phyloP scores from a whole-genome alignment of 2,329 filamentous ascomycete species.

The Colletotrichum tropicicola region DNA sequence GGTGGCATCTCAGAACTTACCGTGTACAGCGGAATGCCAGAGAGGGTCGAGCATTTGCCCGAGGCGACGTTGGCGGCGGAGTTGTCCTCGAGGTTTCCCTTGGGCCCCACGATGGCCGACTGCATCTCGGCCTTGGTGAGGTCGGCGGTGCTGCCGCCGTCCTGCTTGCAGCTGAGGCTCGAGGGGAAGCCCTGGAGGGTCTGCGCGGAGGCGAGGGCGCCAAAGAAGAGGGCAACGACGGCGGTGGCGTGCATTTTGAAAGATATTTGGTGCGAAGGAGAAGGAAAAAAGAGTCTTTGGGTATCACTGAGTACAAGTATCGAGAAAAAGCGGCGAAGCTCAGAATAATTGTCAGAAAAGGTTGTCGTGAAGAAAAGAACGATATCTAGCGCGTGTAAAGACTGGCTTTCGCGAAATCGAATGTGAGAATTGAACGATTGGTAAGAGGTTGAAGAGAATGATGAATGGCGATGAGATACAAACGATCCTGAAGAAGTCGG shows the following conservation, averaged over 20 bases:
- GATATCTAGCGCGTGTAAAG: background rate
- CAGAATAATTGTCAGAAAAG: background rate
- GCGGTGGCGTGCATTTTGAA: slow-evolving; percentile 2
- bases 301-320: background rate
- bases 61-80: slow-evolving; percentile 10
- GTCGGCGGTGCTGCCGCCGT: background rate
- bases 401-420: background rate
- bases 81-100: background rate
- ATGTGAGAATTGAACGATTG: background rate
- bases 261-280: background rate
- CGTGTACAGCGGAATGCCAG: slow-evolving; percentile 1
- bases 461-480: background rate
- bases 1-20: background rate
- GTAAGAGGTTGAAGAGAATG: background rate
- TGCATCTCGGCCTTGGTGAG: slow-evolving; percentile 2
- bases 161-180: background rate
- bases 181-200: slow-evolving; percentile 4
- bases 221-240: background rate
- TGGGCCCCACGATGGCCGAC: slow-evolving; percentile 3
- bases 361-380: background rate
- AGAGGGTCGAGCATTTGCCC: background rate
- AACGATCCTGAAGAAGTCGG: background rate
- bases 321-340: background rate
- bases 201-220: slow-evolving; percentile 1
- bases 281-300: background rate